Base-by-base conservation (phyloP, 345 rosid species). In the Adansonia digitata region DNA sequence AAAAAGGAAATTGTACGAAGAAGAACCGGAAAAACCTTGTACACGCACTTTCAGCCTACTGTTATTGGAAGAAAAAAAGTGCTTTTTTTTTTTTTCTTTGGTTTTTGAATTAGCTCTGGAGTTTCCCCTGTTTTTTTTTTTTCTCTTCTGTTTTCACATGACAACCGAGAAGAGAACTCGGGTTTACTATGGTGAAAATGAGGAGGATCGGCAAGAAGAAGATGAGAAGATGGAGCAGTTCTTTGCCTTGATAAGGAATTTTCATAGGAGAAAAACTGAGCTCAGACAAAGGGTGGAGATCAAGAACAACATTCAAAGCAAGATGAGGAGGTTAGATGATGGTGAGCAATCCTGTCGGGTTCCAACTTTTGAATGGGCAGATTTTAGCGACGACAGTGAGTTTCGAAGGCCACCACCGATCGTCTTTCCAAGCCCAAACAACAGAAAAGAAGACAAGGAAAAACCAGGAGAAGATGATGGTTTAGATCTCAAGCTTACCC, bases 201-300 rank as follows among this genome's bases (percentile, higher is more conserved):
- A 60, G 27, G 73, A 40, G 8, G 74, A 75, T n/a, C n/a, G n/a
- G n/a, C n/a, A n/a, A n/a, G n/a, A n/a, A n/a, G 83, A 81, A 2
- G 70, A 75, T 4, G 45, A 68, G 77, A 77, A 81, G 74, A 27
- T 80, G 66, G 63, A 71, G 49, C 34, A 56, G 34, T 71, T 71
- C 49, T 71, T 71, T 14, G 74, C 61, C 2, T 49, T 71, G 48
- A 35, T 71, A 12, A 52, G 51, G 74, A 51, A 42, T 53, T 71
- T 52, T 7, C 62, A 53, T 12, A 22, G n/a, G 46, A 52, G 46
- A 22, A 53, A 37, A 56, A 34, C 53, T 12, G 74, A 53, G 27
- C 39, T 49, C 61, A 20, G 61, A 12, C 18, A 4, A n/a, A 48
- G 29, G 37, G 72, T 31, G 20, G 14, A 17, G 60, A 49, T 27